Base-by-base conservation (phyloP, 2,329 filamentous ascomycete genomes). In the Tothia fuscella region DNA sequence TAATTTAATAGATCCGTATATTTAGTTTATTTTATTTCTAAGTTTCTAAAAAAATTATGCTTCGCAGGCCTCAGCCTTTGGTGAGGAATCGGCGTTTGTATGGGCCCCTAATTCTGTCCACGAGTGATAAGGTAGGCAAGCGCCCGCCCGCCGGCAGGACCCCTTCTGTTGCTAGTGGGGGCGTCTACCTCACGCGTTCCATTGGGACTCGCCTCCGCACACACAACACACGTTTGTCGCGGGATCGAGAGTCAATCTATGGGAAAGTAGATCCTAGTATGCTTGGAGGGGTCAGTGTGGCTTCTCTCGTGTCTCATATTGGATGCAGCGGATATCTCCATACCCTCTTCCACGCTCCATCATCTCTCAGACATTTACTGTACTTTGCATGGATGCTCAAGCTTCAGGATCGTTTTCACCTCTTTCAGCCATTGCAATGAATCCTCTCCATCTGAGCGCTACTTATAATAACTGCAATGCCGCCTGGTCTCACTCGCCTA, bases 401-500 rank as follows among this genome's bases (percentile, higher is more conserved):
- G 9, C 26, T 29, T 29, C 26, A 29, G 9, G 26, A 9, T n/a
- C n/a, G 9, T 29, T 9, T 29, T 9, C n/a, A 29, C n/a, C 9
- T 29, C 26, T 29, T n/a, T 29, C n/a, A 29, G 26, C 26, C 9
- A 29, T 32, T 33, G 16, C 13, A 33, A 33, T 16, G 10, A 10
- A 33, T 16, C 14, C 21, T 33, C 31, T 13, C 14, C 14, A 16
- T 6, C 21, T 4, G 12, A 33, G 14, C 14, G 13, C 14, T 16
- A 9, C 13, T 33, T 16, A 16, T 14, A 10, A 16, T 29, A 9
- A n/a, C 10, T 33, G 31, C 14, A 33, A 33, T 33, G 31, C 31
- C 31, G 21, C 31, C 31, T 13, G 31, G 31, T 33, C 31, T 33
- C 14, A 33, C 31, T 33, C 31, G 31, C 31, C 5, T 33, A 14